Percentiles rank a stretch among this genome's conserved stretches.
phyloP scores from a whole-genome alignment of 805 yeast genomes.

The Candida ortonii region DNA sequence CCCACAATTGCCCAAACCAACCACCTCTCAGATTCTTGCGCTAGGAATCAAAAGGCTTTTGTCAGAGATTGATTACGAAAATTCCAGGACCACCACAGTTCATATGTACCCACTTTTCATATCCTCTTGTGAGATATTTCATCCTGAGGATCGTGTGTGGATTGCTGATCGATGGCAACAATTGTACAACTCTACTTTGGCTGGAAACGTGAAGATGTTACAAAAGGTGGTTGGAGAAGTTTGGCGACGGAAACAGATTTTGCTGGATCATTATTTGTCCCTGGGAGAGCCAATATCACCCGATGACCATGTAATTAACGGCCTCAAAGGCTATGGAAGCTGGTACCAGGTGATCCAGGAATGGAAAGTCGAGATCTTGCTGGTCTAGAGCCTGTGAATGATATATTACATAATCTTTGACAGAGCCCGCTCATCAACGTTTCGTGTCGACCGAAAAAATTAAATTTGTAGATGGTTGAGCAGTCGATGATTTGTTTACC shows the following conservation, averaged over 20 bases:
- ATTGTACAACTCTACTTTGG: constrained; percentile 14
- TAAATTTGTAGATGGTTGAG: too few species aligned
- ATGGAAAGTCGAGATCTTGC: constrained; percentile 13
- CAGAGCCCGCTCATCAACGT: not conserved
- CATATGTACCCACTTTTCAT: constrained; percentile 19
- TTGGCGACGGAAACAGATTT: constrained; percentile 15
- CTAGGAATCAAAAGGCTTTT: constrained; percentile 5
- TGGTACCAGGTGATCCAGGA: constrained; percentile 15
- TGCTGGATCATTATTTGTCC: constrained; percentile 1
- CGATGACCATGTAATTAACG: constrained; percentile 12
- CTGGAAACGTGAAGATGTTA: constrained; percentile 14
- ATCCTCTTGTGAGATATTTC: constrained; percentile 17
- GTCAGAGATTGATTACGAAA: constrained; percentile 8
- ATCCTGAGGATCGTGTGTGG: constrained; percentile 11
- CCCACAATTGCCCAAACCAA: constrained; percentile 7
- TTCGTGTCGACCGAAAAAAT: not conserved
- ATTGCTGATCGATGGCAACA: constrained; percentile 8
- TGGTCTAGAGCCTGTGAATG: constrained; percentile 8
- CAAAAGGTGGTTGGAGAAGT: constrained; percentile 14
- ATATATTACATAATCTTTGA: not conserved
- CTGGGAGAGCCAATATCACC: constrained; percentile 1
- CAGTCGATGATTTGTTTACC: not conserved
- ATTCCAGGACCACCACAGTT: constrained; percentile 13
- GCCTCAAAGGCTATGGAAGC: constrained; percentile 14
- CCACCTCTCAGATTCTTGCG: constrained; percentile 7